Conservation (phyloP, 306 rosid species). For the Trichosanthes truncata region DNA sequence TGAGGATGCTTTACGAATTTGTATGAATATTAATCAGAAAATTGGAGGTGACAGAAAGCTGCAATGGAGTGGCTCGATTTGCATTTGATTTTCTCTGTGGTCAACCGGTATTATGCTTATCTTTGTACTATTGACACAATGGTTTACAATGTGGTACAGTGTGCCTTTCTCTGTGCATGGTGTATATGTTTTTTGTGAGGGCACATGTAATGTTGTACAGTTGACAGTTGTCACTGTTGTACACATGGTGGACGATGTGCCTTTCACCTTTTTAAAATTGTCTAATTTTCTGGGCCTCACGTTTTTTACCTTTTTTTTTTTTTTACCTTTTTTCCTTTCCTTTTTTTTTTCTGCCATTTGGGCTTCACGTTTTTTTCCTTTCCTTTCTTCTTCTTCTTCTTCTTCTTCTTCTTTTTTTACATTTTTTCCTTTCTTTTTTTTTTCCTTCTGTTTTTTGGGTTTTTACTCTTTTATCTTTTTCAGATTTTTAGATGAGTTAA, state of each 20-base stretch:
- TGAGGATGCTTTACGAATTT: constrained; percentile 7
- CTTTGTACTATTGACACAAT: constrained; percentile 6
- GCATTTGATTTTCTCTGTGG: constrained; percentile 85
- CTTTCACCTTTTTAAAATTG: not conserved
- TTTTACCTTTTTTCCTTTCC: no score
- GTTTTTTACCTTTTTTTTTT: no score
- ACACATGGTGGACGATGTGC: not conserved
- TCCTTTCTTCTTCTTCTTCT: no score
- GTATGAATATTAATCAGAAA: constrained; percentile 34
- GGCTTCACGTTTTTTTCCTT: no score
- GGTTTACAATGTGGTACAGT: not conserved
- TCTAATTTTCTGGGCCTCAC: no score
- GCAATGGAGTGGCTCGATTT: constrained; percentile 76
- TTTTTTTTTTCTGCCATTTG: no score
- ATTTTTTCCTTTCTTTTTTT: no score
- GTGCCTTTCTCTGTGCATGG: not conserved
- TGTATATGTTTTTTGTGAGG: no score
- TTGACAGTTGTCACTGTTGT: not conserved
- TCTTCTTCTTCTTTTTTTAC: no score
- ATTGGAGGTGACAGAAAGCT: constrained; percentile 75
- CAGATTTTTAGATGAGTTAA: no score
- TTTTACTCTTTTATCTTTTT: no score
- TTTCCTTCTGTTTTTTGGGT: no score
- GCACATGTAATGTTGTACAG: not conserved
- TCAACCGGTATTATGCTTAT: constrained; percentile 53